Evolutionary conservation across 305 asterid species (phyloP).

Genomic region (Fraxinus sp.): DNA sequence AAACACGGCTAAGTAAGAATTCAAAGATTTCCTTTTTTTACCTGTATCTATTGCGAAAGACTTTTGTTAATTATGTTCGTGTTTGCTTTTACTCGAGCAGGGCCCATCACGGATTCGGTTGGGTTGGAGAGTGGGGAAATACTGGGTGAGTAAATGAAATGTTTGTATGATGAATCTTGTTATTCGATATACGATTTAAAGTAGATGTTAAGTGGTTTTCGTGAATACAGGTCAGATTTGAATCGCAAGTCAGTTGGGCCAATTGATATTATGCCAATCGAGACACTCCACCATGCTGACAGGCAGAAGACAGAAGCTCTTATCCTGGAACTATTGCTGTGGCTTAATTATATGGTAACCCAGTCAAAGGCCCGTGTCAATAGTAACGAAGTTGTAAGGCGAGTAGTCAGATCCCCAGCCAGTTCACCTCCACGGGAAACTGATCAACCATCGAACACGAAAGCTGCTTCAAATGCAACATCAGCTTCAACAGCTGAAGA

Average conservation of each 20-base stretch:
- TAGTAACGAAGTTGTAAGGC: constrained; percentile 21
- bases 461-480: constrained; percentile 12
- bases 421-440: constrained; percentile 21
- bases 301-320: constrained; percentile 55
- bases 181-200: neutral
- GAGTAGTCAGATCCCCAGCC: constrained; percentile 15
- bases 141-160: constrained; percentile 55
- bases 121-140: constrained; percentile 94
- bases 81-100: constrained; percentile 31
- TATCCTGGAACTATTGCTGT: constrained; percentile 55
- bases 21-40: neutral
- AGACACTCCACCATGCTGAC: constrained; percentile 74
- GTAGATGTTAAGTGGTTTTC: constrained; percentile 8
- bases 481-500: constrained; percentile 21
- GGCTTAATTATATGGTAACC: constrained; percentile 63
- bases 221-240: constrained; percentile 49
- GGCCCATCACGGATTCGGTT: constrained; percentile 86
- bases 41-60: constrained; percentile 3
- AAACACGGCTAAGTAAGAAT: constrained; percentile 64
- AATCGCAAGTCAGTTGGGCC: constrained; percentile 46
- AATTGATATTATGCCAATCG: constrained; percentile 54
- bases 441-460: constrained; percentile 13
- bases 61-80: constrained; percentile 3
- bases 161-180: neutral
- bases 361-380: constrained; percentile 38